Evolutionary conservation across 257 asterid species (phyloP).

Genomic region (Osmanthus fragrans): DNA sequence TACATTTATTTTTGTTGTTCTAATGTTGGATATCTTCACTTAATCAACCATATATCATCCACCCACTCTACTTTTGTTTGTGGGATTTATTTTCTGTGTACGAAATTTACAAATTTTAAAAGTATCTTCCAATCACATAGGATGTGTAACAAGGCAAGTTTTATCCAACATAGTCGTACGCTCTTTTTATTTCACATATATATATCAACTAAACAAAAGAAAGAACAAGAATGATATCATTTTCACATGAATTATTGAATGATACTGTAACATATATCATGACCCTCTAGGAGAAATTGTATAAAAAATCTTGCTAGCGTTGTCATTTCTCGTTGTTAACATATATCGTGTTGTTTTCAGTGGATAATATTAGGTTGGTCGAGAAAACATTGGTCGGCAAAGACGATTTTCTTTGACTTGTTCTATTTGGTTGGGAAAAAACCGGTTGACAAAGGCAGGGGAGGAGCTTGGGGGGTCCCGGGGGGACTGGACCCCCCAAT

Average conservation of each 20-base stretch:
- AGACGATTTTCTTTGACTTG: too few relatives aligned
- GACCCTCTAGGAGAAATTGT: background rate
- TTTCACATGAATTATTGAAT: background rate
- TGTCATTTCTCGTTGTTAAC: background rate
- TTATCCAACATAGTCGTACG: background rate
- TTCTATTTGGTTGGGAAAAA: too few relatives aligned
- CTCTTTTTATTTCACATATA: too few relatives aligned
- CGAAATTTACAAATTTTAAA: background rate
- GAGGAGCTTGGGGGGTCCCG: too few relatives aligned
- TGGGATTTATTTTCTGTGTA: too few relatives aligned
- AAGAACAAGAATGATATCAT: background rate
- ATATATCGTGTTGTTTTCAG: too few relatives aligned
- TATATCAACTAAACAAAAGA: background rate
- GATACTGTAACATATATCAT: background rate
- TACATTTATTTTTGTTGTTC: background rate
- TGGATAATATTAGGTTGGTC: too few relatives aligned
- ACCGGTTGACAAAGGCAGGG: too few relatives aligned
- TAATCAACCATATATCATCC: background rate
- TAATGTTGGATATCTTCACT: background rate
- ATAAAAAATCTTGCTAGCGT: background rate
- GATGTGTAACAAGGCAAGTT: background rate
- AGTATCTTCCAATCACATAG: background rate
- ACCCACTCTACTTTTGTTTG: background rate
- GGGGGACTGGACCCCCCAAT: too few relatives aligned
- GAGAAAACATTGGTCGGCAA: too few relatives aligned